Base-by-base conservation (phyloP, 2,329 filamentous ascomycete species). In the Aspergillus novofumigatus region DNA sequence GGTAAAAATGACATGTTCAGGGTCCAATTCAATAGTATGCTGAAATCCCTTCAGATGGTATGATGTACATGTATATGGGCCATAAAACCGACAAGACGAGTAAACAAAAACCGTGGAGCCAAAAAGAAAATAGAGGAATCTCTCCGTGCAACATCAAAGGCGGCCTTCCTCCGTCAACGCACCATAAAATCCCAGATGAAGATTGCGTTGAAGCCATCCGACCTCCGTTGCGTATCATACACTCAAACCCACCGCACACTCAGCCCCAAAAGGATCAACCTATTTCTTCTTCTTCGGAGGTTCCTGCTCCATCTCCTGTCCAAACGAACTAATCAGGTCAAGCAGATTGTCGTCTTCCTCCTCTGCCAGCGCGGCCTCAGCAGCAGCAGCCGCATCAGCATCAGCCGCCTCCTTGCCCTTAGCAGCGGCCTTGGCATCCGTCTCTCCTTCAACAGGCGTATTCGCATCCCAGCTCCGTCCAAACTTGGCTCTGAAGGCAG, bases 401-500 rank as follows among this genome's bases (percentile, higher is more conserved):
- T 35, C 32, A 35, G 32, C 32, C 32, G 32, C 67, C 54, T 77
- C 71, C 57, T 51, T 54, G 32, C 56, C 56, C 48, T 57, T 56
- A 11, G 61, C 56, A 26, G 58, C 44, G 17, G 60, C 61, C 8
- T 52, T 59, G 21, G 52, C 58, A 29, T 52, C 56, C 45, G 71
- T 69, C 53, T 72, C 69, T 10, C 65, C 71, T 28, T 68, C 73
- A 41, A 63, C 62, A 21, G 65, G 64, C 32, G 67, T 67, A 56
- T 71, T 76, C 25, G 84, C 80, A 77, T 99, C 94, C 81, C 90
- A 99, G 10, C 86, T 86, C 58, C 88, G 81, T 26, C 94, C 94
- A 79, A 92, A 99, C 56, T 89, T 84, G 60, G 83, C 83, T 68
- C 94, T 83, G 80, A 99, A 99, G 55, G 90, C 89, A 53, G 88